Evolutionary conservation across 768 basidiomycete species (phyloP), one percentile per base, ranked within the genome.

Genomic region (Lactarius hengduanensis): DNA sequence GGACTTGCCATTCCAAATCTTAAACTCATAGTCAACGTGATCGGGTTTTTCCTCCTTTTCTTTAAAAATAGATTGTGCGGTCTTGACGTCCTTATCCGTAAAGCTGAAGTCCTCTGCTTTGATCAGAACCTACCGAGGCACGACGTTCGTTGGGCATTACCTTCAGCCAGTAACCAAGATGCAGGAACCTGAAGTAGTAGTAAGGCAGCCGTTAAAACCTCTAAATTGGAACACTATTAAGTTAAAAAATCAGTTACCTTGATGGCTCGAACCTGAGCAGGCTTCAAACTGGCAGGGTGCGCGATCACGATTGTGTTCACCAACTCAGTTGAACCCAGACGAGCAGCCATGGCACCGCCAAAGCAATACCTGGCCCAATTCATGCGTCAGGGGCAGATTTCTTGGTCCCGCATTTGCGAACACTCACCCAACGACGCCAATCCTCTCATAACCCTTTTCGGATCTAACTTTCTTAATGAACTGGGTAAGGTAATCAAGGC

Each of bases 381-480:
- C 47, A 26, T 11, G 47, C 22, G n/a, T 66, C 11, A 58, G 50
- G 41, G 54, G 50, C 43, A 22, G 32, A 57, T 36, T 11, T 55
- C 8, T 34, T 38, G 18, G 34, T 36, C 20, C n/a, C 20, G 16
- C 32, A 59, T 38, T 45, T 47, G 55, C 57, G 54, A 32, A 18
- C 7, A 65, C 72, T 15, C 74, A 83, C 75, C 83, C 83, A 22
- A 80, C 76, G 16, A 78, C 76, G 0, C 81, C 80, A 36, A 84
- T 74, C 68, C 74, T 78, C 55, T 73, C 71, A 59, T 82, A 81
- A 26, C 75, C 76, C 56, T 79, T 76, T 57, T 79, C 76, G 38
- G 76, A 72, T 66, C 76, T 78, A 2, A 84, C 63, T 34, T 66
- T 73, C 58, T 74, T 73, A 32, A 78, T 73, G 72, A 80, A 80